Percentiles rank a stretch among this genome's conserved stretches.
Evolutionary conservation across 1,284 basidiomycete genomes (phyloP).

Genomic region (Boletus sp.): DNA sequence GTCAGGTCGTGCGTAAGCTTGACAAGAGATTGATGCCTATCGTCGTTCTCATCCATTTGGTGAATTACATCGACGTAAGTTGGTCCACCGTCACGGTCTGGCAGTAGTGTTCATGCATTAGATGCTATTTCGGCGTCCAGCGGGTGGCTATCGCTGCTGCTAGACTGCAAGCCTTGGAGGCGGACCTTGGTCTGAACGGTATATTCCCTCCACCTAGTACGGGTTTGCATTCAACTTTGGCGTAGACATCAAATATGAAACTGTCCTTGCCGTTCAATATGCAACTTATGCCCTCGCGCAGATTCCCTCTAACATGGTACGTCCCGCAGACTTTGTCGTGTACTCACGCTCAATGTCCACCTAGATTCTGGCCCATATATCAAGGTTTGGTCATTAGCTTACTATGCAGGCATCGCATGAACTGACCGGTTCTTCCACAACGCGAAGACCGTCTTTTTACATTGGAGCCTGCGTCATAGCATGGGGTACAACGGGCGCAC

Average conservation of each 20-base stretch:
- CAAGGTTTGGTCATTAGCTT: slow-evolving; percentile 47
- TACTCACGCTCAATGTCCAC: too few species aligned
- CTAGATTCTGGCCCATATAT: slow-evolving; percentile 57
- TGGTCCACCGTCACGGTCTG: not conserved
- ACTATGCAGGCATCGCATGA: not conserved
- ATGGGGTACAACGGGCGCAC: slow-evolving; percentile 64
- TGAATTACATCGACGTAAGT: slow-evolving; percentile 72
- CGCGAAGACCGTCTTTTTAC: slow-evolving; percentile 59
- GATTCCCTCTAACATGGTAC: slow-evolving; percentile 69
- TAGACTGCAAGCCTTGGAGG: slow-evolving; percentile 60
- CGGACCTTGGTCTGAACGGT: slow-evolving; percentile 57
- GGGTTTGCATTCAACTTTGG: not conserved
- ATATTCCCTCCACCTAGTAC: not conserved
- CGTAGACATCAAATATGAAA: slow-evolving; percentile 63
- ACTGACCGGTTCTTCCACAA: not conserved
- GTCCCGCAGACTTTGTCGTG: slow-evolving; percentile 7
- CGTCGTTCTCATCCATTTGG: slow-evolving; percentile 62
- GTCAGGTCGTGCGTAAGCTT: slow-evolving; percentile 54
- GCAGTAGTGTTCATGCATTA: not conserved
- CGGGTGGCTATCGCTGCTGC: slow-evolving; percentile 65
- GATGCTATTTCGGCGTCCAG: slow-evolving; percentile 36
- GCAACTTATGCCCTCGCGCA: slow-evolving; percentile 64
- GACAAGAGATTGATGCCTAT: slow-evolving; percentile 63
- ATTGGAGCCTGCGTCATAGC: slow-evolving; percentile 61
- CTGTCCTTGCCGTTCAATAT: slow-evolving; percentile 61